Evolutionary conservation across 208 protist species (phyloP), one percentile per base, ranked within the genome.

Genomic region (Crithidia expoeki): DNA sequence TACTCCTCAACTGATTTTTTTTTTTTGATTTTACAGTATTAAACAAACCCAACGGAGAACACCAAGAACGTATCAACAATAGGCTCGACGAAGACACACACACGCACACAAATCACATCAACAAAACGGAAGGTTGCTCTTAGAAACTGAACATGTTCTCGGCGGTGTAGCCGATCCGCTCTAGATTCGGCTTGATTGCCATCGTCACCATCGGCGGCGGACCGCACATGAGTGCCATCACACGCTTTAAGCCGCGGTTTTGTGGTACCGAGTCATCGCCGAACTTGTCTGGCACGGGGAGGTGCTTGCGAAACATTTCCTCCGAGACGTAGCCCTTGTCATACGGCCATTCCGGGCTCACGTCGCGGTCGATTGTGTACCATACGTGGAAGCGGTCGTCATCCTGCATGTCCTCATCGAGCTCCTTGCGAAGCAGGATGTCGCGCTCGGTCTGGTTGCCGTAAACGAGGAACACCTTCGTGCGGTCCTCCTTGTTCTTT

Each of bases 371-470:
- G 28, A 98, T n/a, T 2, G 90, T 96, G 76, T 96, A 90, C 84
- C 86, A 94, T 9, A 96, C 76, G 42, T 91, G 66, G 25, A 94
- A 73, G 44, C 74, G 83, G 12, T 77, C 74, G 16, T 81, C 68
- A 57, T 81, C 65, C 36, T 83, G 62, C 57, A 64, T 58, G 23
- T 77, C 85, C 61, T 80, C 80, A 46, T 97, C 95, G 6, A 98
- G 81, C 81, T 94, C 84, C 42, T 89, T 79, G 32, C 91, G 82
- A 76, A 98, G 66, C 30, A 98, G 80, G 76, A 98, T 98, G 68
- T 98, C 96, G 0, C 93, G 60, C 72, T 94, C 91, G 0, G 88
- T 92, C 68, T 92, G 74, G 71, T 98, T 98, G 32, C 81, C 87
- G 71, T 86, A 98, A 1, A 98, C 72, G 23, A 98, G 85, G 51